Evolutionary conservation across 1,284 basidiomycete genomes (phyloP).

Genomic region (Trichosporon ovoides): DNA sequence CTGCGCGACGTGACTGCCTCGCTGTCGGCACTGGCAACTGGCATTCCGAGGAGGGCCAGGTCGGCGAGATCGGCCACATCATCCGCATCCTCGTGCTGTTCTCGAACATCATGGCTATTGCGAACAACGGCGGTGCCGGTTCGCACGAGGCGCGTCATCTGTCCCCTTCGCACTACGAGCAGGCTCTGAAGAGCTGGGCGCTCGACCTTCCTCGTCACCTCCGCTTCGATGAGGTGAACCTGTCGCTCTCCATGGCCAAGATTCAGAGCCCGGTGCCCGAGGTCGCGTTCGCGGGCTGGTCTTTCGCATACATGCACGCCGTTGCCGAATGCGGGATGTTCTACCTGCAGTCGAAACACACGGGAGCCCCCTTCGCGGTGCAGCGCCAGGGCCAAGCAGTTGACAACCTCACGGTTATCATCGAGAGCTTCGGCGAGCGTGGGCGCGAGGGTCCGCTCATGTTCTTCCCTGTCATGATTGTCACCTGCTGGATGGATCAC

Average conservation of each 20-base stretch:
- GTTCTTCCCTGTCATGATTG: conserved; percentile 39
- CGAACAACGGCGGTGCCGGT: conserved; percentile 25
- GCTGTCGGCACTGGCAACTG: conserved; percentile 34
- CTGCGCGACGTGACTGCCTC: conserved; percentile 33
- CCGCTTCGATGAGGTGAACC: conserved; percentile 50
- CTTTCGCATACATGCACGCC: conserved; percentile 51
- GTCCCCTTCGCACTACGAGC: conserved; percentile 28
- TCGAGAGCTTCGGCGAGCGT: conserved; percentile 39
- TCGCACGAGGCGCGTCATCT: conserved; percentile 18
- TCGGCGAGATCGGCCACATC: conserved; percentile 48
- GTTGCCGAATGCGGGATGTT: conserved; percentile 52
- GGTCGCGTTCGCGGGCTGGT: conserved; percentile 43
- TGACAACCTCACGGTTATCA: conserved; percentile 45
- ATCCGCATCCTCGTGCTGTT: conserved; percentile 42
- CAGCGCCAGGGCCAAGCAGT: conserved; percentile 46
- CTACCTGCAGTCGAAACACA: conserved; percentile 46
- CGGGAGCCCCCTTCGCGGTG: conserved; percentile 29
- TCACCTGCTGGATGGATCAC: conserved; percentile 44
- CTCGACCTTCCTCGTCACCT: conserved; percentile 45
- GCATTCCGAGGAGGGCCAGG: conserved; percentile 36
- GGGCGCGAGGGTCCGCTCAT: conserved; percentile 43
- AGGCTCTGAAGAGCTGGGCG: conserved; percentile 47
- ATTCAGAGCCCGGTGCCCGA: conserved; percentile 36
- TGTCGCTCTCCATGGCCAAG: conserved; percentile 39
- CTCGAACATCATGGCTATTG: conserved; percentile 37